Percentiles rank a stretch among this genome's conserved stretches.
Conservation (phyloP, 257 asterid genomes). For the Schizonepeta tenuifolia region DNA sequence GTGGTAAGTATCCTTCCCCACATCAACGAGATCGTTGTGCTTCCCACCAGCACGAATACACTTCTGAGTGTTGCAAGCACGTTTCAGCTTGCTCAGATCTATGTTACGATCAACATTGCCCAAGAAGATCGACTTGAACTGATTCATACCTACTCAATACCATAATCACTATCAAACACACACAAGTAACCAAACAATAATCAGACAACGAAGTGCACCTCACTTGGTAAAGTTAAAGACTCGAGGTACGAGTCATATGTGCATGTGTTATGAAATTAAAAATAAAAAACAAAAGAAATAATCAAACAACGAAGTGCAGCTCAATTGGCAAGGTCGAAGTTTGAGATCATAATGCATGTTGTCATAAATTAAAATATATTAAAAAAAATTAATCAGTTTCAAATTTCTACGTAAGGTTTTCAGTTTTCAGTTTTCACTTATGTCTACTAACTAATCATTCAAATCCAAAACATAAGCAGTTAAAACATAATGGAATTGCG, state of each 20-base stretch:
- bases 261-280: no score
- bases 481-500: neutral
- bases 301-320: no score
- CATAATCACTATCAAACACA: slow-evolving; percentile 5
- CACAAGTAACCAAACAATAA: slow-evolving; percentile 24
- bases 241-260: neutral
- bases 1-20: slow-evolving; percentile 98
- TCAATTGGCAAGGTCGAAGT: no score
- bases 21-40: slow-evolving; percentile 96
- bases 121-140: slow-evolving; percentile 91
- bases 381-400: no score
- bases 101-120: slow-evolving; percentile 92
- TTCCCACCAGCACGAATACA: slow-evolving; percentile 99
- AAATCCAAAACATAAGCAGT: neutral
- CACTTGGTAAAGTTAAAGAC: no score
- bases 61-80: slow-evolving; percentile 98
- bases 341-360: no score
- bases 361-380: no score
- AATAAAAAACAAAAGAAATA: no score
- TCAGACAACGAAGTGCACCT: no score
- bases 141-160: slow-evolving; percentile 83
- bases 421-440: no score
- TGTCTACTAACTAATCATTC: neutral
- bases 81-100: slow-evolving; percentile 75
- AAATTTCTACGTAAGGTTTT: no score